Percentiles rank a stretch among this genome's conserved stretches.
These are phyloP conservation scores for Aspergillus pseudoterreus DNA, from an alignment of 2,329 filamentous ascomycete genomes.

Conservation along the genomic window DNA sequence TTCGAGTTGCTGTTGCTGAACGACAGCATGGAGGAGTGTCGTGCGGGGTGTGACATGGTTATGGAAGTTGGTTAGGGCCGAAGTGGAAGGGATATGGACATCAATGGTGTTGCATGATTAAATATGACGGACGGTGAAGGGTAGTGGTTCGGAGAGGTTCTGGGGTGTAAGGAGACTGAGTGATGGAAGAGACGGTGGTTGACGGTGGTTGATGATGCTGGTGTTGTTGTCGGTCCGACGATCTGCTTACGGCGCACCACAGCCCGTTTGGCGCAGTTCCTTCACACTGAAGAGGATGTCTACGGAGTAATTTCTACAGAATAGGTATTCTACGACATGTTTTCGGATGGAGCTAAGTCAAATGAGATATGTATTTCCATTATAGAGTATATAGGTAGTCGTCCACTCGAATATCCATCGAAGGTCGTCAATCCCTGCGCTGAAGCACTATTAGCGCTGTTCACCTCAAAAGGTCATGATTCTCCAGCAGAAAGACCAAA, in stretches of 20 bases:
- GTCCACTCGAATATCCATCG: no score
- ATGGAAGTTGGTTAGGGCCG: background rate
- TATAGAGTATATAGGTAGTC: no score
- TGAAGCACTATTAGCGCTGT: background rate
- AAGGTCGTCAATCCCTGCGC: background rate
- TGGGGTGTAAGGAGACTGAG: no score
- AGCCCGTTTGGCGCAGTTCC: background rate
- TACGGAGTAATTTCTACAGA: background rate
- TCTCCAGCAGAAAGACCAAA: slow-evolving; percentile 1
- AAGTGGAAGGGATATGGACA: background rate
- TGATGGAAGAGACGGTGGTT: background rate
- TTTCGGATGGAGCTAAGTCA: background rate
- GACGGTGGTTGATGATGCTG: background rate
- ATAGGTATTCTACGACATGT: background rate
- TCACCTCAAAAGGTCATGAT: background rate
- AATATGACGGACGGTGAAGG: no score
- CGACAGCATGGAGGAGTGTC: slow-evolving; percentile 31
- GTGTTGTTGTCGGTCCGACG: background rate
- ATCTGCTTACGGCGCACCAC: background rate
- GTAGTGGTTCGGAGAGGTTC: no score
- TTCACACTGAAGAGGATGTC: background rate
- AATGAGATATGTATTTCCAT: no score
- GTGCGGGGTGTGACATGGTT: slow-evolving; percentile 27
- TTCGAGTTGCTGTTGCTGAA: slow-evolving; percentile 25
- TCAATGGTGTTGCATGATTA: slow-evolving; percentile 1